phyloP scores from a whole-genome alignment of 1,139 yeast genomes.

The Magnusiomyces suaveolens region DNA sequence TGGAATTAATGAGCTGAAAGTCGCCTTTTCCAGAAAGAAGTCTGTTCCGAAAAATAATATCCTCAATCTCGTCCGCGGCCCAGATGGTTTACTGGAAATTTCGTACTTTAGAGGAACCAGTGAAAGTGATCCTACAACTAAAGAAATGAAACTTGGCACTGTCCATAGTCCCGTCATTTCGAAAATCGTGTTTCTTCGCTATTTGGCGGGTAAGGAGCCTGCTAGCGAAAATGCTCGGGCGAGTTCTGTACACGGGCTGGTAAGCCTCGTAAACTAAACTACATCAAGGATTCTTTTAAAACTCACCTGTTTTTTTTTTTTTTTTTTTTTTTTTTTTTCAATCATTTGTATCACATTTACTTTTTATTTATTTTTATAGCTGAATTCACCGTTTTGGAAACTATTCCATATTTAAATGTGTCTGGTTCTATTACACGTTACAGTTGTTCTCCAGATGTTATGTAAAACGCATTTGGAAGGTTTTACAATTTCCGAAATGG shows the following conservation, averaged over 20 bases:
- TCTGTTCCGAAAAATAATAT: conserved; percentile 49
- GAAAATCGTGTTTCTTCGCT: conserved; percentile 48
- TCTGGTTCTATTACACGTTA: too few species aligned
- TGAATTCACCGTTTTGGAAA: too few species aligned
- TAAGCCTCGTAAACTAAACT: conserved; percentile 18
- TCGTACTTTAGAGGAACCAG: conserved; percentile 34
- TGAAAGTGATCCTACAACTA: conserved; percentile 22
- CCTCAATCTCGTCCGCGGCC: conserved; percentile 41
- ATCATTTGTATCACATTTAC: too few species aligned
- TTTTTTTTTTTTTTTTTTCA: too few species aligned
- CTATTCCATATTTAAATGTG: too few species aligned
- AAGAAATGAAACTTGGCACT: conserved; percentile 35
- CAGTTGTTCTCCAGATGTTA: too few species aligned
- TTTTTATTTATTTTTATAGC: too few species aligned
- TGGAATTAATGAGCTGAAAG: conserved; percentile 32
- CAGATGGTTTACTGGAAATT: conserved; percentile 40
- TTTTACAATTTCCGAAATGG: too few species aligned
- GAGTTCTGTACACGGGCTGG: conserved; percentile 24
- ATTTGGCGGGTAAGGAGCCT: conserved; percentile 53
- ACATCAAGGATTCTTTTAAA: too few species aligned
- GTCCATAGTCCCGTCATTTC: conserved; percentile 38
- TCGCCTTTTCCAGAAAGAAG: conserved; percentile 32
- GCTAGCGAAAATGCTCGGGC: conserved; percentile 37
- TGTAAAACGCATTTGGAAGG: too few species aligned
- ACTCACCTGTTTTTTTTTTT: too few species aligned